These are phyloP conservation scores for Escovopsis sp. DNA, from an alignment of 2,329 filamentous ascomycete species.

Conservation along the genomic window DNA sequence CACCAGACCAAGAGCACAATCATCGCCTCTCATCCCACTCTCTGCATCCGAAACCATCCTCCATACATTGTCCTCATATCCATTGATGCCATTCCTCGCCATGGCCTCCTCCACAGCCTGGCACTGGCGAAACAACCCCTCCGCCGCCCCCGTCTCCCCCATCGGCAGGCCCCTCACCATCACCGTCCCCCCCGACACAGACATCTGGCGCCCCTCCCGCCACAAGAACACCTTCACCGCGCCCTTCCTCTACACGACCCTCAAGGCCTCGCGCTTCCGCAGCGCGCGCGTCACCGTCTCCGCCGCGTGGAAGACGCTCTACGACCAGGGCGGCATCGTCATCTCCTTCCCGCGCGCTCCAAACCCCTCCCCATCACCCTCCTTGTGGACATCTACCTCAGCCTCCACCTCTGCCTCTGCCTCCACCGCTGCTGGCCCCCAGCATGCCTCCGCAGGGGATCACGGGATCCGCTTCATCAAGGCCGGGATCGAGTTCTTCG, in stretches of 20 bases:
- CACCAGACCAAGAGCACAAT: no score
- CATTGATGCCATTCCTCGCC: no score
- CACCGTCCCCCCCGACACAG: constrained; percentile 8
- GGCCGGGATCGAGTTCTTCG: constrained; percentile 8
- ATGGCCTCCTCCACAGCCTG: neutral
- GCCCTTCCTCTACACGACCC: constrained; percentile 7
- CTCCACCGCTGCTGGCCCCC: no score
- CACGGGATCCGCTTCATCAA: constrained; percentile 8
- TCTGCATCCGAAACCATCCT: no score
- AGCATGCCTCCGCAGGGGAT: neutral
- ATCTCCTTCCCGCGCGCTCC: constrained; percentile 2
- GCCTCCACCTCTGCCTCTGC: no score
- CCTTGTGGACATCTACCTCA: no score
- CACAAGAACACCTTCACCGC: constrained; percentile 8
- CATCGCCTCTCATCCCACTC: no score
- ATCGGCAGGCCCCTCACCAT: constrained; percentile 5
- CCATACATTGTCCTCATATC: no score
- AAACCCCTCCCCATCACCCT: no score
- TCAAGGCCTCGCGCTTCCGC: constrained; percentile 4
- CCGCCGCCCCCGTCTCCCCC: constrained; percentile 5
- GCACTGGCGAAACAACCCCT: constrained; percentile 6
- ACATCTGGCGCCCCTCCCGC: constrained; percentile 8
- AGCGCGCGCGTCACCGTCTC: constrained; percentile 8
- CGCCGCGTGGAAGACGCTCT: constrained; percentile 8
- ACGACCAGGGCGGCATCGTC: constrained; percentile 9